These are phyloP conservation scores for Leishmania aethiopica DNA, from an alignment of 208 protist genomes.

Conservation along the genomic window DNA sequence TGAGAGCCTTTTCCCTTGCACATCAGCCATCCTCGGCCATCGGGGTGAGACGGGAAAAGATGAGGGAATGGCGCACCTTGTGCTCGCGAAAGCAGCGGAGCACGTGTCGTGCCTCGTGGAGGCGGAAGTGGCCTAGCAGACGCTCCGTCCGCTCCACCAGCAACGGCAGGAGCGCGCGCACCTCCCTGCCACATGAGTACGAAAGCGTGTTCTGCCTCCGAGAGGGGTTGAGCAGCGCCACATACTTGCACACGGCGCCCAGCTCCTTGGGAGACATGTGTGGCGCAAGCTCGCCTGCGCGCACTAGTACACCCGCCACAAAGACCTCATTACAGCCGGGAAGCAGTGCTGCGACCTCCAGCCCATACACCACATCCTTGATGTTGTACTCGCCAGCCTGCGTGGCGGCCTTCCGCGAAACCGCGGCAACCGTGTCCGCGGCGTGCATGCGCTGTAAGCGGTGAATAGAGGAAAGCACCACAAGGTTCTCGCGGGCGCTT, in stretches of 20 bases:
- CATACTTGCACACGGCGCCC: slow-evolving; percentile 77
- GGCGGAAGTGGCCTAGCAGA: slow-evolving; percentile 66
- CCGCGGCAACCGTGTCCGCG: slow-evolving; percentile 42
- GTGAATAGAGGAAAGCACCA: slow-evolving; percentile 69
- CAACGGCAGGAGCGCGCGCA: slow-evolving; percentile 63
- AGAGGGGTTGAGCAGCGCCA: slow-evolving; percentile 54
- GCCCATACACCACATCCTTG: slow-evolving; percentile 71
- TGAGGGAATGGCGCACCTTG: slow-evolving; percentile 75
- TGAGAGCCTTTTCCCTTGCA: neutral
- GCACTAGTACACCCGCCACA: slow-evolving; percentile 50
- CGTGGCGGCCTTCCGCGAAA: slow-evolving; percentile 53
- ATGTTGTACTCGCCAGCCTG: slow-evolving; percentile 54
- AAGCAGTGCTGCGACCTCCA: slow-evolving; percentile 67
- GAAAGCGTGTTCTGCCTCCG: slow-evolving; percentile 42
- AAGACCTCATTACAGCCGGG: slow-evolving; percentile 56
- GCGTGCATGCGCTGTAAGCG: slow-evolving; percentile 48
- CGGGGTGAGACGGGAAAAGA: slow-evolving; percentile 76
- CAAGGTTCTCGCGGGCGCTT: slow-evolving; percentile 47
- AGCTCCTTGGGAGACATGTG: slow-evolving; percentile 49
- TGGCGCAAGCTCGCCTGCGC: slow-evolving; percentile 42
- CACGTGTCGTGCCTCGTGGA: slow-evolving; percentile 74
- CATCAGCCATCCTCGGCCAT: slow-evolving; percentile 32
- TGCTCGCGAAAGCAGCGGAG: slow-evolving; percentile 78
- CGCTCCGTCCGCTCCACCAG: slow-evolving; percentile 62
- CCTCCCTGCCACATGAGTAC: slow-evolving; percentile 53